Conservation (phyloP, 2,329 filamentous ascomycete genomes). For the Graphilbum ipis-grandicollis region DNA sequence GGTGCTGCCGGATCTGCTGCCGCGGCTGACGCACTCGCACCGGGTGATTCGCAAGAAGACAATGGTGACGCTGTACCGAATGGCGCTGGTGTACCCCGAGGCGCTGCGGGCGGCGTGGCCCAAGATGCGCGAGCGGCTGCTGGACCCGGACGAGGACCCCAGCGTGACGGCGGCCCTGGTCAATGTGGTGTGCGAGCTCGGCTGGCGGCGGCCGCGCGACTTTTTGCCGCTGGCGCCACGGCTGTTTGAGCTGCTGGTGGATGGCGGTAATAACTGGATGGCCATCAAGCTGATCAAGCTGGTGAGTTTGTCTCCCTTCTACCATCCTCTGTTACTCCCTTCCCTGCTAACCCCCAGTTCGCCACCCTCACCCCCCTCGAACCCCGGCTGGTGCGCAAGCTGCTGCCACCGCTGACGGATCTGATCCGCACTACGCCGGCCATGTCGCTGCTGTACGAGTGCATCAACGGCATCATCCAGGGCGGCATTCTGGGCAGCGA, state of each 20-base stretch:
- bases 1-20: constrained; percentile 69
- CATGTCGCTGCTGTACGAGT: constrained; percentile 97
- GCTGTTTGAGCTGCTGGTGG: constrained; percentile 80
- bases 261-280: constrained; percentile 98
- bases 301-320: constrained; percentile 25
- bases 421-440: constrained; percentile 89
- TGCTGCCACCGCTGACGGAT: constrained; percentile 77
- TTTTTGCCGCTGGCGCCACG: constrained; percentile 84
- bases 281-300: constrained; percentile 98
- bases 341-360: constrained; percentile 39
- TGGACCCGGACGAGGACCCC: constrained; percentile 77
- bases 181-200: constrained; percentile 91
- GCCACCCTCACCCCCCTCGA: constrained; percentile 86
- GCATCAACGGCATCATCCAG: constrained; percentile 95
- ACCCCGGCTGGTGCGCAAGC: constrained; percentile 76
- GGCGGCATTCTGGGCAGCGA: constrained; percentile 79
- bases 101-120: constrained; percentile 86
- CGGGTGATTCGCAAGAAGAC: constrained; percentile 86
- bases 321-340: neutral
- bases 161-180: constrained; percentile 92
- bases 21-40: constrained; percentile 72
- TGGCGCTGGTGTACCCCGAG: constrained; percentile 93
- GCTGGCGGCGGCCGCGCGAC: constrained; percentile 84
- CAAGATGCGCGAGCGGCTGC: constrained; percentile 85
- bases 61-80: constrained; percentile 79